Percentiles rank a stretch among this genome's conserved stretches.
phyloP scores from a whole-genome alignment of 2,329 filamentous ascomycete genomes.

The Penicillium rolfsii region DNA sequence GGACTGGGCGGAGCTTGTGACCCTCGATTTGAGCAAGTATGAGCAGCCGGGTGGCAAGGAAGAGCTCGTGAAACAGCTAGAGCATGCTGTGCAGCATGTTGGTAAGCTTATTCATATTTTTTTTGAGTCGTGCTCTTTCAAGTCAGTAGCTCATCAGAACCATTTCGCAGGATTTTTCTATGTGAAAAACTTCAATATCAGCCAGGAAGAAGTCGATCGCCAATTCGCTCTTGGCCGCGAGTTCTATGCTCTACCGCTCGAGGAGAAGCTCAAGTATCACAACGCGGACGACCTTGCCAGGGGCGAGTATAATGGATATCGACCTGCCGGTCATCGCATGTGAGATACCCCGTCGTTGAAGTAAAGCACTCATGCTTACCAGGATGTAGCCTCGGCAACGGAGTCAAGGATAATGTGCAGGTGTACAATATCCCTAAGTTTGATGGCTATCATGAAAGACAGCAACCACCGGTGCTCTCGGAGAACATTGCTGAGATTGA shows the following conservation, averaged over 20 bases:
- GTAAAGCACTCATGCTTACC: constrained; percentile 10
- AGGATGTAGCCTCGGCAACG: constrained; percentile 37
- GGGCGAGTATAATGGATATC: constrained; percentile 62
- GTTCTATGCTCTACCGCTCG: constrained; percentile 59
- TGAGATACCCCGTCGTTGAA: constrained; percentile 17
- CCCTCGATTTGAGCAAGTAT: constrained; percentile 60
- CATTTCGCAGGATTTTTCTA: constrained; percentile 60
- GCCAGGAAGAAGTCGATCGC: constrained; percentile 61
- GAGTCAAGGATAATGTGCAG: constrained; percentile 59
- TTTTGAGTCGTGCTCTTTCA: not conserved
- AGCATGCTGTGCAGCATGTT: constrained; percentile 57
- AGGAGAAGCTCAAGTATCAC: constrained; percentile 63
- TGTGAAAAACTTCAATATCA: constrained; percentile 64
- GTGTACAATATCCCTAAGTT: constrained; percentile 66
- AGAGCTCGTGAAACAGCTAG: constrained; percentile 57
- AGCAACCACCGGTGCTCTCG: constrained; percentile 53
- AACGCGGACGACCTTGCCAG: constrained; percentile 50
- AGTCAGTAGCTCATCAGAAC: not conserved
- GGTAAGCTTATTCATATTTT: constrained; percentile 25
- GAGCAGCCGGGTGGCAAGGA: constrained; percentile 59
- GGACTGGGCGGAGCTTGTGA: constrained; percentile 61
- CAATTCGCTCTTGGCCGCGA: constrained; percentile 65
- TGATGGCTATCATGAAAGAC: constrained; percentile 50
- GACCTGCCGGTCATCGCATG: constrained; percentile 51
- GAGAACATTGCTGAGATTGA: constrained; percentile 61